Percentiles rank a stretch among this genome's conserved stretches.
phyloP scores from a whole-genome alignment of 768 basidiomycete species.

The Lactarius evosmus region DNA sequence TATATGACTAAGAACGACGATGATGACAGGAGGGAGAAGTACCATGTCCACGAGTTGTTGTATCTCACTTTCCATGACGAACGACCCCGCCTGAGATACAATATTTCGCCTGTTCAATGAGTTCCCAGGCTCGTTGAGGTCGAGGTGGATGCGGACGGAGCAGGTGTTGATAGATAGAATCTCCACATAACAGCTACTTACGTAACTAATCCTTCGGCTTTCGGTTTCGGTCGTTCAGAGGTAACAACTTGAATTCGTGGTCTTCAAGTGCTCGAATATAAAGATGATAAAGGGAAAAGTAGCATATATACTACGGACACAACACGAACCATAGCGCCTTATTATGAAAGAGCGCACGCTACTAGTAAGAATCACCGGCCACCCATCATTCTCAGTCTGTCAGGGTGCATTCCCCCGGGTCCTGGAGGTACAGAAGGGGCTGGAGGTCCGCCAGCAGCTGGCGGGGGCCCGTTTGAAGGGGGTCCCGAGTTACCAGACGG shows the following conservation, averaged over 20 bases:
- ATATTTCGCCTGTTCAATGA: constrained; percentile 17
- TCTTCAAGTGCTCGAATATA: background rate
- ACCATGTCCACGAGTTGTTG: constrained; percentile 41
- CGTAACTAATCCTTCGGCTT: no score
- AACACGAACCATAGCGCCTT: background rate
- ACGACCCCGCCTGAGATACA: background rate
- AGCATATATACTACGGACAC: background rate
- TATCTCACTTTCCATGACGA: constrained; percentile 36
- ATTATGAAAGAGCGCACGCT: background rate
- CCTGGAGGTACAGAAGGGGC: constrained; percentile 35
- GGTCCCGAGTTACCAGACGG: constrained; percentile 16
- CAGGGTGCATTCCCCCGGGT: constrained; percentile 79
- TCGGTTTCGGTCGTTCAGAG: background rate
- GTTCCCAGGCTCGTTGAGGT: constrained; percentile 10
- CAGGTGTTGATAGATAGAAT: background rate
- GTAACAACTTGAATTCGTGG: no score
- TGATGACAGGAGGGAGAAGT: background rate
- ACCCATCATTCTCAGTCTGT: constrained; percentile 77
- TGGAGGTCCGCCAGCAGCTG: constrained; percentile 12
- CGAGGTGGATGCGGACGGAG: background rate
- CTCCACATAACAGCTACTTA: constrained; percentile 11
- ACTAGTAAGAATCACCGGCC: constrained; percentile 7
- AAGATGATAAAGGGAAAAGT: background rate
- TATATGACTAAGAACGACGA: background rate
- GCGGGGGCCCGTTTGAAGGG: constrained; percentile 10